Evolutionary conservation across 2,329 filamentous ascomycete genomes (phyloP).

Genomic region (Claviceps cyperi): DNA sequence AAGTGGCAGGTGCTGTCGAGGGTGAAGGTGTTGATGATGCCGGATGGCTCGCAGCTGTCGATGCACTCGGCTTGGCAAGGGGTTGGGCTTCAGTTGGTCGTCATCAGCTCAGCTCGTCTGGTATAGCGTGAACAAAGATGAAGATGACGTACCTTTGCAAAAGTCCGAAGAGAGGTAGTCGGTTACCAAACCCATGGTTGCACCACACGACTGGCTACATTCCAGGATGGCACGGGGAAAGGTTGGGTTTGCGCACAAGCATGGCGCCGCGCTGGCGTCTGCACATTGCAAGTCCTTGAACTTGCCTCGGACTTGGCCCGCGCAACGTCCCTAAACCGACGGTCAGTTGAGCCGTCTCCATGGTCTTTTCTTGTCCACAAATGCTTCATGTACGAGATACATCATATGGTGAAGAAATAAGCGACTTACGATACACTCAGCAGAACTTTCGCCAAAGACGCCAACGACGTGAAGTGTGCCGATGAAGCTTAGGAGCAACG

Average conservation of each 20-base stretch:
- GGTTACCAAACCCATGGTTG: conserved; percentile 10
- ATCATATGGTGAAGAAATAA: not conserved
- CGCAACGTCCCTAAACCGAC: conserved; percentile 9
- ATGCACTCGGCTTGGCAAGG: not conserved
- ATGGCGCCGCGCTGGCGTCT: conserved; percentile 19
- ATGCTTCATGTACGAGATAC: not conserved
- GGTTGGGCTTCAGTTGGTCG: not conserved
- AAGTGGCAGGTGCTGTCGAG: not conserved
- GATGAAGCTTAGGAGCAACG: conserved; percentile 13
- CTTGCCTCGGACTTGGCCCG: conserved; percentile 8
- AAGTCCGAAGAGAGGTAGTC: conserved; percentile 9
- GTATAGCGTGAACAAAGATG: not conserved
- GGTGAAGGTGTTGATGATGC: not conserved
- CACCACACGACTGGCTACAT: conserved; percentile 19
- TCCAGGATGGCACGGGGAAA: conserved; percentile 25
- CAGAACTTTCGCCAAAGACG: conserved; percentile 12
- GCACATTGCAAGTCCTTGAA: conserved; percentile 13
- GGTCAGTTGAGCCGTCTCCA: not conserved
- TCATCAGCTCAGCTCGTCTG: not conserved
- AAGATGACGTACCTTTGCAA: conserved; percentile 12
- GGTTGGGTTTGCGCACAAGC: conserved; percentile 24
- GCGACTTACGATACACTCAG: conserved; percentile 19
- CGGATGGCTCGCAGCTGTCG: not conserved
- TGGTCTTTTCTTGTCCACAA: not conserved
- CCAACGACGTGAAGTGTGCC: conserved; percentile 14